Base-by-base conservation (phyloP, 179 eudicot species). In the Silene vulgaris region DNA sequence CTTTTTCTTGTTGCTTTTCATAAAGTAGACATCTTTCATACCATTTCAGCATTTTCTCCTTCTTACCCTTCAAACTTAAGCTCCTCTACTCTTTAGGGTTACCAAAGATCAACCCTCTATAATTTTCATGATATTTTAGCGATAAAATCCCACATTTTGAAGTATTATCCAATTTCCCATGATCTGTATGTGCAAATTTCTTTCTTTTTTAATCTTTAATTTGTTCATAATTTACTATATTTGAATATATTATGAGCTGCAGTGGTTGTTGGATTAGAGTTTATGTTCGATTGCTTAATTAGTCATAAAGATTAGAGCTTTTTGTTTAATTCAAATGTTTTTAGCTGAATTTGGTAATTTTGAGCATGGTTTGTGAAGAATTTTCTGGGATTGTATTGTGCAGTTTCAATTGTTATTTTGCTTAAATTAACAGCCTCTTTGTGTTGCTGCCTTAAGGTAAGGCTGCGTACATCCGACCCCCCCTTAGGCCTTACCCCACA, bases 171-270 rank as follows among this genome's bases (percentile, higher is more conserved):
- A 67, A 1, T 35, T 40, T 74, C 14, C 68, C 69, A 77, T 81
- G 81, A 81, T 74, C 78, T 81, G 84, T 81, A 77, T 73, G 84
- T 74, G 45, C 29, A 68, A 80, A 66, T 60, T 50, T 32, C 11
- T 71, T 9, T 5, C 16, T 69, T 76, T 73, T 26, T 21, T 30
- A 28, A 9, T 0, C 56, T 62, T 75, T 73, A 40, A 19, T 75
- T 71, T 65, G 61, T 17, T 54, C 48, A 40, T 40, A 40, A 1
- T 40, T 26, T n/a, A 59, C 2, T 28, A 37, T 16, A 32, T 76
- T 11, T 29, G 16, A 65, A 45, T 32, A n/a, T 68, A 43, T 9
- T 3, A 13, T 20, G 8, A 23, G 32, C 40, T 68, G 23, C 40
- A 43, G 43, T 16, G 12, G 70, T 20, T 72, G 12, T 7, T 52